Base-by-base conservation (phyloP, 306 rosid genomes). In the Vicia villosa region DNA sequence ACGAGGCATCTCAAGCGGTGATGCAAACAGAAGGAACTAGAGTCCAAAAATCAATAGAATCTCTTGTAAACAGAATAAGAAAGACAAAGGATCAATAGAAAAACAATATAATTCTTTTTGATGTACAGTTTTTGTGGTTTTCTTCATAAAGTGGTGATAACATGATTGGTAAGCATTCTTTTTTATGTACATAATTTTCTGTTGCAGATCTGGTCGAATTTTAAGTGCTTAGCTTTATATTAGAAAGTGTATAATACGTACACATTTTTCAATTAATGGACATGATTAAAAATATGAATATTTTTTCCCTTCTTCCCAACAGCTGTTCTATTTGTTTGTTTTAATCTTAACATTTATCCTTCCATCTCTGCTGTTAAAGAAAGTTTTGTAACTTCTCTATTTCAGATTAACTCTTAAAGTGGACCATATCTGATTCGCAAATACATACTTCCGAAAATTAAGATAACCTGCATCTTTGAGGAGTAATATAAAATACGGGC, bases 41-140 rank as follows among this genome's bases (percentile, higher is more conserved):
- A 77, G 74, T 87, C 72, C 87, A 83, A 32, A 77, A 79, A 21
- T 84, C 95, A 15, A 50, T 83, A 5, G 92, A 91, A 68, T 82
- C 90, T 54, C 70, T 88, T 19, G 46, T 86, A 77, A 57, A 69
- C 49, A 83, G 88, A 68, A 64, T 83, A 61, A 84, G 83, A 81
- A 88, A 84, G 80, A 52, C 79, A 75, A 82, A 78, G 64, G 72
- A 66, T 58, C 82, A 80, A 51, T 82, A 80, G 59, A 70, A 46
- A 55, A 77, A 63, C 80, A 76, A 24, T 58, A 43, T 45, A 51
- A 45, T 55, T 76, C 26, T 51, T 65, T 67, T 72, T 38, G 58
- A 37, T 73, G 78, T 69, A 46, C 69, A 73, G 78, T 64, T 55
- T 50, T 64, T 47, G 38, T 76, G 20, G 13, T 41, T 46, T 59